Conservation (phyloP, 805 yeast species). For the Metschnikowia hibisci region DNA sequence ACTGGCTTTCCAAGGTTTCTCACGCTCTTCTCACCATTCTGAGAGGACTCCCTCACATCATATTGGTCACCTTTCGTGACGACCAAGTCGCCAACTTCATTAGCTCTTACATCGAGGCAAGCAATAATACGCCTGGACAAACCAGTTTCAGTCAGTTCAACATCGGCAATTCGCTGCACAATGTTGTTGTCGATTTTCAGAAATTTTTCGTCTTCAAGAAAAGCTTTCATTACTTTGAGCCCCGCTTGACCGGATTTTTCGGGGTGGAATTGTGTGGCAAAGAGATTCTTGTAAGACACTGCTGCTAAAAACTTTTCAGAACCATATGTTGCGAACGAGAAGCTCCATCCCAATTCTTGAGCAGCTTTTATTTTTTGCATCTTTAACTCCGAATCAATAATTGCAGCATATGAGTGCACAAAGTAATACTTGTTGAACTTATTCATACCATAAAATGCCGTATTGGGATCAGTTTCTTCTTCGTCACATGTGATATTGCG, state of each 20-base stretch:
- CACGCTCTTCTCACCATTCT: conserved; percentile 53
- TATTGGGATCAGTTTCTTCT: conserved; percentile 20
- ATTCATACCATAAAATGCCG: conserved; percentile 57
- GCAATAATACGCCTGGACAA: conserved; percentile 91
- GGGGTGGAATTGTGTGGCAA: conserved; percentile 99
- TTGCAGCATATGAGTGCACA: conserved; percentile 91
- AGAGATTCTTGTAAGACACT: conserved; percentile 65
- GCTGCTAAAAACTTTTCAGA: conserved; percentile 82
- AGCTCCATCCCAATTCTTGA: conserved; percentile 56
- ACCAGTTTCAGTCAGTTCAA: conserved; percentile 41
- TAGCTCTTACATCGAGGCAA: conserved; percentile 93
- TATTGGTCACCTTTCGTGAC: conserved; percentile 99
- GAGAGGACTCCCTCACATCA: conserved; percentile 75
- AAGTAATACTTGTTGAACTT: conserved; percentile 77
- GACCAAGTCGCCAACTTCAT: conserved; percentile 91
- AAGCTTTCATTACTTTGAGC: conserved; percentile 65
- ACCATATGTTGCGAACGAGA: conserved; percentile 72
- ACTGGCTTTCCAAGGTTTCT: conserved; percentile 97
- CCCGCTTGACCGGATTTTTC: conserved; percentile 96
- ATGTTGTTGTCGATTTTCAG: conserved; percentile 15
- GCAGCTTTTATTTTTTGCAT: conserved; percentile 26
- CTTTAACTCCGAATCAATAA: conserved; percentile 38
- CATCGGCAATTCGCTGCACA: conserved; percentile 5
- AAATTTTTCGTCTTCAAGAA: conserved; percentile 49
- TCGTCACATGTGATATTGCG: conserved; percentile 23